Evolutionary conservation across 2,329 filamentous ascomycete species (phyloP), one percentile per base, ranked within the genome.

Genomic region (Furcasterigmium sp.): DNA sequence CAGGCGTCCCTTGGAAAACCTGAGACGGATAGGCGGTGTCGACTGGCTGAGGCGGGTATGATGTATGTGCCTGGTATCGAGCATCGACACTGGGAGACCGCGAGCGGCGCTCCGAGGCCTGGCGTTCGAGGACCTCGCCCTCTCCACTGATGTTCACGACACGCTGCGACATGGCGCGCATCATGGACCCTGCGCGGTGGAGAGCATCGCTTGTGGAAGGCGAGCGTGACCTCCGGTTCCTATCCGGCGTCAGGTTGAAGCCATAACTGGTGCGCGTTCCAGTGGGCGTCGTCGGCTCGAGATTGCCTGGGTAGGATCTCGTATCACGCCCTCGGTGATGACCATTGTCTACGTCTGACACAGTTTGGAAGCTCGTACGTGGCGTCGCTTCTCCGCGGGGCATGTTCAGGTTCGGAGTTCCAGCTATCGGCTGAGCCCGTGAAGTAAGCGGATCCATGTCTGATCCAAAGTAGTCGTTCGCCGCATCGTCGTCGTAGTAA

Each of bases 101-200:
- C 61, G 67, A 84, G 61, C 69, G 83, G 70, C 70, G 68, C 38
- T 80, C 74, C 34, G 80, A 75, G 19, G 82, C 74, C 41, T 79
- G 82, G 49, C 85, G 82, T 60, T 95, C 89, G 14, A 91, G 73
- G 17, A 87, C 69, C 54, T 96, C 88, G 5, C 84, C 85, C 56
- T 97, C 93, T 59, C 95, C 95, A 65, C 90, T 95, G 55, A 98
- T 79, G 58, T 97, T 97, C 57, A 98, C 93, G 44, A 98, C 91
- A 70, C 93, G 88, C 68, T 96, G 91, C 25, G 94, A 97, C 82
- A 98, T 95, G 48, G 81, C 81, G 51, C 85, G 79, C 64, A 91
- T 80, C 54, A 90, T 87, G 8, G 85, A 87, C 36, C 85, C 80
- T 47, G 86, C 85, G 53, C 81, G 75, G 19, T 76, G 78, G 41